Evolutionary conservation across 495 filamentous ascomycete species (phyloP).

Genomic region (Penicillium diatomitis): DNA sequence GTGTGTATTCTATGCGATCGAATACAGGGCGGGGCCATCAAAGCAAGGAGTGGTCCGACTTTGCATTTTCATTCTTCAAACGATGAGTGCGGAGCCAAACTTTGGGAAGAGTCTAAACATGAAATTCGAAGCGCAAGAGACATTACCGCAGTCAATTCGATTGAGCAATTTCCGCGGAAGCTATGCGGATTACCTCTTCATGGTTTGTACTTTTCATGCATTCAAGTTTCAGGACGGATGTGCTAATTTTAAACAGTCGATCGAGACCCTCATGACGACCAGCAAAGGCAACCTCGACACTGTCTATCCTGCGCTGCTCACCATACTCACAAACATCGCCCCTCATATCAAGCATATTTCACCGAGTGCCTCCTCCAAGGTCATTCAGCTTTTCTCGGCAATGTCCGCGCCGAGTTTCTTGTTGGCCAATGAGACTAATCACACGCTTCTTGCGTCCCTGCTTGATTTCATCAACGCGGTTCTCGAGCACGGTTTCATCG

Average conservation of each 20-base stretch:
- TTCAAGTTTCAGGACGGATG: neutral
- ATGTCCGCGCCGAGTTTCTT: conserved; percentile 95
- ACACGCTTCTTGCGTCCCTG: conserved; percentile 68
- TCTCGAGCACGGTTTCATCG: conserved; percentile 80
- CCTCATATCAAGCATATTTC: conserved; percentile 72
- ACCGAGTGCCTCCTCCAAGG: conserved; percentile 63
- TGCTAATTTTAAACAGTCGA: conserved; percentile 55
- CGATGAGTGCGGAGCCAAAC: conserved; percentile 83
- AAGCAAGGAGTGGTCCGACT: conserved; percentile 91
- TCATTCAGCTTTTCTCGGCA: conserved; percentile 81
- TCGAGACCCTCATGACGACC: conserved; percentile 82
- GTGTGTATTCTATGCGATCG: conserved; percentile 84
- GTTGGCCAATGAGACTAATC: conserved; percentile 91
- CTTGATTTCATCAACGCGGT: conserved; percentile 88
- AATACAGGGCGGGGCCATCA: conserved; percentile 73
- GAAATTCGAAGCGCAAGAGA: conserved; percentile 81
- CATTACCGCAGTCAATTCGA: conserved; percentile 69
- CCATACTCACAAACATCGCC: conserved; percentile 87
- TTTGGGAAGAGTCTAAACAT: conserved; percentile 89
- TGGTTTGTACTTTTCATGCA: conserved; percentile 34
- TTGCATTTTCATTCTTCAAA: conserved; percentile 95
- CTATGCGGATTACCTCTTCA: conserved; percentile 91
- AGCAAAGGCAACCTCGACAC: conserved; percentile 87
- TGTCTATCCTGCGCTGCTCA: conserved; percentile 85
- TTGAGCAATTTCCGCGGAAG: conserved; percentile 78